Percentiles rank a stretch among this genome's conserved stretches.
phyloP scores from a whole-genome alignment of 768 basidiomycete species.

The Naganishia randhawae region DNA sequence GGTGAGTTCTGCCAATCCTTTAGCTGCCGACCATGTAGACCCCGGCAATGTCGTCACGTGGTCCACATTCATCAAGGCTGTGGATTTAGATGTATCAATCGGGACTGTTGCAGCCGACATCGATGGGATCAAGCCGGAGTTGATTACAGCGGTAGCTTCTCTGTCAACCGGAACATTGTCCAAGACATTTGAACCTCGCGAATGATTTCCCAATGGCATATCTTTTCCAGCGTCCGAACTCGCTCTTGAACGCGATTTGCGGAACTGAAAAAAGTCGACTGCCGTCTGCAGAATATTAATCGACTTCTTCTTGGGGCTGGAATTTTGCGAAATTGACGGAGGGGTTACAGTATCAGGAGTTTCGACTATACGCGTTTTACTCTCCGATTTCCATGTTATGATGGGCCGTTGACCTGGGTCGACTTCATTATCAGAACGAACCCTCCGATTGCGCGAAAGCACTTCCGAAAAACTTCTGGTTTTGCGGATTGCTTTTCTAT shows the following conservation, averaged over 20 bases:
- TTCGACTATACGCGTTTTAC: too few species aligned
- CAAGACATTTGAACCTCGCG: background rate
- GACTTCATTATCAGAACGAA: background rate
- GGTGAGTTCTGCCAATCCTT: background rate
- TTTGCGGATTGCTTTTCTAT: constrained; percentile 9
- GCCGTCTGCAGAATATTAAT: background rate
- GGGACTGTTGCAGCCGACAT: background rate
- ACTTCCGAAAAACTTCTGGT: constrained; percentile 18
- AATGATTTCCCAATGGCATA: background rate
- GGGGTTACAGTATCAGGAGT: background rate
- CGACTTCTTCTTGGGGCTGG: background rate
- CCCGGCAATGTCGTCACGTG: too few species aligned
- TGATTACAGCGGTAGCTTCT: background rate
- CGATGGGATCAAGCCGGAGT: background rate
- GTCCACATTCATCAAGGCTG: too few species aligned
- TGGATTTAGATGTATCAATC: background rate
- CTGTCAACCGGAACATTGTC: background rate
- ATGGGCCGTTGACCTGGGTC: background rate
- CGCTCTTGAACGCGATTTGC: background rate
- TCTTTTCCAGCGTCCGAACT: background rate
- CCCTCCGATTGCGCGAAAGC: constrained; percentile 6
- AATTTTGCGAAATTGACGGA: background rate
- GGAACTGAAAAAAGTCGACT: constrained; percentile 9
- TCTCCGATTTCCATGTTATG: background rate
- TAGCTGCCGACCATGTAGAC: too few species aligned